These are phyloP conservation scores for Orbilia brochopaga DNA, from an alignment of 2,329 filamentous ascomycete species.

Conservation along the genomic window DNA sequence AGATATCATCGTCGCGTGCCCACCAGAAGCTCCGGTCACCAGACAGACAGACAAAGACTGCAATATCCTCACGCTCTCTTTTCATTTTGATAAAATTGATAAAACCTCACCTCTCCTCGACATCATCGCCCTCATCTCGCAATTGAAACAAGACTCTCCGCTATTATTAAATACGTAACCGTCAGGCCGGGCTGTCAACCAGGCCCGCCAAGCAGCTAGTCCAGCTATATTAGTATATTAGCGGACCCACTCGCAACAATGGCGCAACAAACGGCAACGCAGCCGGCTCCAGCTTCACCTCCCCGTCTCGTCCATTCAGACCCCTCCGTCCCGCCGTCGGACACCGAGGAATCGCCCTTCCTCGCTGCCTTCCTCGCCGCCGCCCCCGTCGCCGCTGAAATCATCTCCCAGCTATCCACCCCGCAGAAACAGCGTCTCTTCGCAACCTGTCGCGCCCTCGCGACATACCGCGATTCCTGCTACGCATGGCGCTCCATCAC, in stretches of 20 bases:
- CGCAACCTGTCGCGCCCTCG: constrained; percentile 30
- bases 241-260: constrained; percentile 43
- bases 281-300: constrained; percentile 4
- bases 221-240: no score
- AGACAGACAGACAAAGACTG: neutral
- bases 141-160: no score
- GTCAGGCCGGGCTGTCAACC: constrained; percentile 3
- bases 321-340: constrained; percentile 30
- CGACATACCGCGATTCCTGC: constrained; percentile 36
- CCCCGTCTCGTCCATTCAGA: neutral
- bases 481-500: constrained; percentile 44
- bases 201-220: neutral
- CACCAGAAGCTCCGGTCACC: constrained; percentile 6
- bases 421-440: constrained; percentile 41
- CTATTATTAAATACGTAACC: neutral
- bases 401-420: constrained; percentile 44
- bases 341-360: constrained; percentile 28
- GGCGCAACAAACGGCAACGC: constrained; percentile 43
- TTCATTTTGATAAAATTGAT: neutral
- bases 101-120: no score
- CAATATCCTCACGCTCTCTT: neutral
- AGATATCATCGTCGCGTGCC: constrained; percentile 3
- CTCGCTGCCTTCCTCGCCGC: constrained; percentile 37
- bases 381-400: constrained; percentile 34
- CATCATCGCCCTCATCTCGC: constrained; percentile 1